Conservation (phyloP, 352 stramenopile species). For the Aphanomyces euteiches region DNA sequence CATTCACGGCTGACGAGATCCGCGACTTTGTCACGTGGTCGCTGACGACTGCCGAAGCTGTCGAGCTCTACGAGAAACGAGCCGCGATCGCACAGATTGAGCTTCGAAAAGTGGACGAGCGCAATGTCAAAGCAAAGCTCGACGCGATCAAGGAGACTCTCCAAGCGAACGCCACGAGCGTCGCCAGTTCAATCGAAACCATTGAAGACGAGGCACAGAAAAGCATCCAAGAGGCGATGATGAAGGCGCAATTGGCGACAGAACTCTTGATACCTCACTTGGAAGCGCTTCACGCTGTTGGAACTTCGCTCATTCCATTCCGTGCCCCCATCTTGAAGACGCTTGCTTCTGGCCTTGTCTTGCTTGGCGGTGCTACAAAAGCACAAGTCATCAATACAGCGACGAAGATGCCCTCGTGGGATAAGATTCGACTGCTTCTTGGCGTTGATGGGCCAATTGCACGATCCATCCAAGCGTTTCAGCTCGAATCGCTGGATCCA, state of each 20-base stretch:
- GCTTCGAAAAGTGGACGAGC: conserved; percentile 49
- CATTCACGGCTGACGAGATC: conserved; percentile 56
- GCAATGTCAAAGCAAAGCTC: conserved; percentile 48
- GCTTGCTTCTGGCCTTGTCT: conserved; percentile 46
- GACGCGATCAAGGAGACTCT: conserved; percentile 68
- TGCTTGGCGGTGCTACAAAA: conserved; percentile 46
- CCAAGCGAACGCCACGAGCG: conserved; percentile 46
- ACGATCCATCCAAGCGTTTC: conserved; percentile 38
- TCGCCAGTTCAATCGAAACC: conserved; percentile 43
- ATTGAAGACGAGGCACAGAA: conserved; percentile 42
- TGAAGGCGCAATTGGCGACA: conserved; percentile 53
- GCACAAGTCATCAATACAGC: conserved; percentile 46
- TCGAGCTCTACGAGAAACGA: conserved; percentile 61
- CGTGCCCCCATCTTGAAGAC: conserved; percentile 45
- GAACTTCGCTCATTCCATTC: conserved; percentile 53
- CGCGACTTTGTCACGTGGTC: conserved; percentile 60
- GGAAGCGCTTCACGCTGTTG: conserved; percentile 33
- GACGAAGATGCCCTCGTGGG: conserved; percentile 57
- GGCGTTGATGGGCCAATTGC: conserved; percentile 38
- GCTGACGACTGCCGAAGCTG: conserved; percentile 45
- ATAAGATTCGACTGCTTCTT: conserved; percentile 53
- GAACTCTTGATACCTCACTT: conserved; percentile 50
- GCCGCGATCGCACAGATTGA: conserved; percentile 68
- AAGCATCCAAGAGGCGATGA: conserved; percentile 49
- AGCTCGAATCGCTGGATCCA: conserved; percentile 17